Evolutionary conservation across 441 rosid species (phyloP), one percentile per base, ranked within the genome.

Genomic region (Oxalis stricta): DNA sequence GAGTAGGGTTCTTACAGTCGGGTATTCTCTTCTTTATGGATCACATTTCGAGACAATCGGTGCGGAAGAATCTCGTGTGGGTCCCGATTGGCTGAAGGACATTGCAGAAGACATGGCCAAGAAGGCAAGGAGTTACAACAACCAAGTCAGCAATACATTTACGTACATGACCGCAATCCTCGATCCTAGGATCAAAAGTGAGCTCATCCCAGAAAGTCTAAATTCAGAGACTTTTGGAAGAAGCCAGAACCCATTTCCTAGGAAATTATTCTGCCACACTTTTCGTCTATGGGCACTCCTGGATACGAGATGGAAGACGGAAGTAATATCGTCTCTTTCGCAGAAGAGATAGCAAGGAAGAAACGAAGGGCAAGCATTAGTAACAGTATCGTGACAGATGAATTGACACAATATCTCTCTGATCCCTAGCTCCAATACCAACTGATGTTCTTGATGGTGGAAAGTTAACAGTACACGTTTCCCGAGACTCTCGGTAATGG

Each of bases 381-480:
- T 49, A 72, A 41, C 65, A 77, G 69, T 49, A 72, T 38, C 55
- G 60, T 70, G 5, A 65, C 83, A 1, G 95, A 88, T 56, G 95
- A 88, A 64, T 87, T 88, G 28, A 84, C 93, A 40, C 91, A 77
- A 39, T 88, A 84, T 60, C 76, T 88, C 15, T 70, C 95, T 0
- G 97, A 88, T 71, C 61, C 93, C 79, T 86, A 0, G 91, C 86
- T 39, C 82, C 87, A 8, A 81, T 84, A 61, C 77, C 83, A 29
- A 84, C 87, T 0, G 93, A 84, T 67, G 93, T 82, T 29, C 42
- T 88, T 40, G 91, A 88, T 88, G 97, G 95, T 88, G 97, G 97
- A 84, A 77, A 67, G 78, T 60, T 33, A 88, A 84, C 59, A 72
- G 87, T 44, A 58, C 85, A 9, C 81, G 95, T 33, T 88, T 75